Evolutionary conservation across 2,329 filamentous ascomycete species (phyloP), one percentile per base, ranked within the genome.

Genomic region (Tricladium varicosporioides): DNA sequence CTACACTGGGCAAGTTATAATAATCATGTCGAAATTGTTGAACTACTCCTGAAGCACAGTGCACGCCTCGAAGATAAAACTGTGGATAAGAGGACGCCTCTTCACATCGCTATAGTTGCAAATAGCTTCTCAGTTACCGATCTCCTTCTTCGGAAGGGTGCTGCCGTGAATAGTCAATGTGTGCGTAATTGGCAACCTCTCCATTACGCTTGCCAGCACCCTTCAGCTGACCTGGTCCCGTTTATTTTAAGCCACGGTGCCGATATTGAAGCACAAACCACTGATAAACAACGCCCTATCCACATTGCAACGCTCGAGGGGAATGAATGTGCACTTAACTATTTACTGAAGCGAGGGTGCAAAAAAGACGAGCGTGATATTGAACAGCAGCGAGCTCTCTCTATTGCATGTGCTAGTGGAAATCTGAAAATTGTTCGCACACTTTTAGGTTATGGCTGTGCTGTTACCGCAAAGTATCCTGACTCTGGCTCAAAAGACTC

Each of bases 351-450:
- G 7, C 48, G 22, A 27, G 22, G 22, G 22, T 27, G 22, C 22
- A 27, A 7, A 27, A 27, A 27, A 7, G 22, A 27, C 22, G 22
- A 27, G 22, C 22, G 22, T 7, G 22, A 27, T 27, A 7, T 27
- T 27, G 7, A 27, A 27, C 22, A 51, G 14, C 22, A 57, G 36
- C 48, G 48, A 7, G n/a, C 58, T 2, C 36, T 57, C 7, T 54
- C 27, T 22, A 51, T 57, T 40, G 51, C 58, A 13, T 57, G 54
- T 19, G 27, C 43, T 14, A 46, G 57, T n/a, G 58, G 57, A 5
- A 54, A 60, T 42, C 32, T 54, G 13, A 22, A 51, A 19, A n/a
- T 57, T 16, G 54, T 57, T n/a, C 47, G 54, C 27, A 60, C 31
- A 16, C 22, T 54, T 11, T 27, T 54, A 15, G 16, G 32, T 9